Evolutionary conservation across 2,329 filamentous ascomycete species (phyloP).

Genomic region (Tetracladium maxilliforme): DNA sequence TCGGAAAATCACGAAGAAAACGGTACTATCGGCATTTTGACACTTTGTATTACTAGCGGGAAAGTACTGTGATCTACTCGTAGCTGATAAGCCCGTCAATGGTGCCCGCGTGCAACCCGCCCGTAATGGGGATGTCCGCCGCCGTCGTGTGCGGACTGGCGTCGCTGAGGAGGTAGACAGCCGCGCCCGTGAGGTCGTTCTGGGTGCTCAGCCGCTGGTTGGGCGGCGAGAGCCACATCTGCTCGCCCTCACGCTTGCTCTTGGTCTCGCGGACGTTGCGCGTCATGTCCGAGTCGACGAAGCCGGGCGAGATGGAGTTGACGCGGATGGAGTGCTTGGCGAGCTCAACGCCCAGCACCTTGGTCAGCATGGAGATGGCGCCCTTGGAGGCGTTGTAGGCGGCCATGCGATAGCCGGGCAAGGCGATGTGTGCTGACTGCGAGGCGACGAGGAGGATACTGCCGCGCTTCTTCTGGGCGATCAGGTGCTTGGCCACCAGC

Average conservation of each 20-base stretch:
- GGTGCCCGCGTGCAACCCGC: conserved; percentile 23
- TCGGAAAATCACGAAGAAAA: too few relatives aligned
- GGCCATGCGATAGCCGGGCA: conserved; percentile 14
- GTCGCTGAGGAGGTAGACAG: conserved; percentile 27
- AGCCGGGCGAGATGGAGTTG: conserved; percentile 22
- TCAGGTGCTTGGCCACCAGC: too few relatives aligned
- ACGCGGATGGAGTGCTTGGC: conserved; percentile 14
- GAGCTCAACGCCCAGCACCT: conserved; percentile 18
- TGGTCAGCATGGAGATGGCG: conserved; percentile 28
- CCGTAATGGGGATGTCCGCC: conserved; percentile 26
- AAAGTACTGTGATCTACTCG: too few relatives aligned
- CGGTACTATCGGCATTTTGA: too few relatives aligned
- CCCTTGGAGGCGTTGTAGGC: conserved; percentile 30
- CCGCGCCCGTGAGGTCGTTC: conserved; percentile 25
- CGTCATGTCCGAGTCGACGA: conserved; percentile 21
- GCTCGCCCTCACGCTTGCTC: conserved; percentile 17
- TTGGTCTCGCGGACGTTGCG: conserved; percentile 14
- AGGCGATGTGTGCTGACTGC: conserved; percentile 15
- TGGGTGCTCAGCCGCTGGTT: conserved; percentile 21
- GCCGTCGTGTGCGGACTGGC: conserved; percentile 25
- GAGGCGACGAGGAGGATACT: conserved; percentile 18
- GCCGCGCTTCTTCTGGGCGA: too few relatives aligned
- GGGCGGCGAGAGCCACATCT: conserved; percentile 21
- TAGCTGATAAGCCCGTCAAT: conserved; percentile 21
- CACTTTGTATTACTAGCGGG: too few relatives aligned